A percentile compares a stretch with the other conserved stretches of the same genome.
Evolutionary conservation across 1,139 yeast species (phyloP).

Genomic region (Geotrichum bryndzae): DNA sequence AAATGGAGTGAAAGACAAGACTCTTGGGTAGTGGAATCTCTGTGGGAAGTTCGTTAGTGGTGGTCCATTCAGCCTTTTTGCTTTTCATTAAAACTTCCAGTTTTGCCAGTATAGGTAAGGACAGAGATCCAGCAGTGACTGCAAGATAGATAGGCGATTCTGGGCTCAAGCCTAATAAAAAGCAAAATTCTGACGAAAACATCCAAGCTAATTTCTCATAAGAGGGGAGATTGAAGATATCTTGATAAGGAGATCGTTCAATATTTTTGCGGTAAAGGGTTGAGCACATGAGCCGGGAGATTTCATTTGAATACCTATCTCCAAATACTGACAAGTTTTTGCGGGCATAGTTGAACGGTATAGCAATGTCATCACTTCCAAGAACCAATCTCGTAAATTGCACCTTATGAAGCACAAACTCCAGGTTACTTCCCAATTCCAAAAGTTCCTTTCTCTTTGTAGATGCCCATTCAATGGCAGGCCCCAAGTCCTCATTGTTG

Average conservation of each 20-base stretch:
- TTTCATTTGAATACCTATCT: slow-evolving; percentile 39
- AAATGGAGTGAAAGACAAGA: slow-evolving; percentile 68
- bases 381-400: slow-evolving; percentile 42
- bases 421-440: slow-evolving; percentile 41
- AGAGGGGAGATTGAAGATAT: slow-evolving; percentile 27
- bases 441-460: slow-evolving; percentile 29
- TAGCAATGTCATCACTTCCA: slow-evolving; percentile 20
- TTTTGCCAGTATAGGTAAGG: slow-evolving; percentile 68
- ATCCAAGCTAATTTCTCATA: slow-evolving; percentile 46
- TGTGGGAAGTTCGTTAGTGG: slow-evolving; percentile 53
- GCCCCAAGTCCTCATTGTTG: slow-evolving; percentile 30
- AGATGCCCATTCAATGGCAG: slow-evolving; percentile 43
- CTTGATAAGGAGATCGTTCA: slow-evolving; percentile 41
- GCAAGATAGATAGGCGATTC: slow-evolving; percentile 69
- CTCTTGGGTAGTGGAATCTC: slow-evolving; percentile 50
- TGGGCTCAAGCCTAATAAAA: slow-evolving; percentile 54
- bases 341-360: slow-evolving; percentile 53
- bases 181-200: slow-evolving; percentile 64
- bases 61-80: slow-evolving; percentile 52
- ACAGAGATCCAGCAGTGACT: slow-evolving; percentile 62
- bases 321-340: slow-evolving; percentile 47
- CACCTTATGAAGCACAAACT: slow-evolving; percentile 58
- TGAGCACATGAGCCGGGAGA: slow-evolving; percentile 51
- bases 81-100: slow-evolving; percentile 47
- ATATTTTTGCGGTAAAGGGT: slow-evolving; percentile 38